A percentile compares a stretch with the other conserved stretches of the same genome.
phyloP scores from a whole-genome alignment of 2,329 filamentous ascomycete genomes.

The Scedosporium boydii region DNA sequence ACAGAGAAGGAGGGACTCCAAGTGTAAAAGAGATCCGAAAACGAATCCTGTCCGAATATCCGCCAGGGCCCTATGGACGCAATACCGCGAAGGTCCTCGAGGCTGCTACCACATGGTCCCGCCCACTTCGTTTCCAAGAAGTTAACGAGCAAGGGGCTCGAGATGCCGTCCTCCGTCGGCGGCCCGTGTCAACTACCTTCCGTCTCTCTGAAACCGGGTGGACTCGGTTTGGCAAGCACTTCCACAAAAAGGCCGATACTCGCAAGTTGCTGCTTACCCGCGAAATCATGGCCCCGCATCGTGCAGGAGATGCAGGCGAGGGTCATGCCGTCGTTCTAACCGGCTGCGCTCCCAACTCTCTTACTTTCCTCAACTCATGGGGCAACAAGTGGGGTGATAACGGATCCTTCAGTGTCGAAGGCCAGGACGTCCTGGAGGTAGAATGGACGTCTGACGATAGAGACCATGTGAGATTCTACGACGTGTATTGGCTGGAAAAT shows the following conservation, averaged over 20 bases:
- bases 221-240: neutral
- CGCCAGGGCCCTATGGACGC: neutral
- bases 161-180: neutral
- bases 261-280: neutral
- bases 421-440: no score
- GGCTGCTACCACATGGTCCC: neutral
- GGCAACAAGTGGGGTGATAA: constrained; percentile 2
- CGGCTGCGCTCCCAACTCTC: neutral
- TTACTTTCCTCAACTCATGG: neutral
- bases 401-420: neutral
- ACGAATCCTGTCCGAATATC: neutral
- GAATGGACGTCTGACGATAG: no score
- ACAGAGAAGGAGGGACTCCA: neutral
- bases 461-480: no score
- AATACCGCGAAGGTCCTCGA: neutral
- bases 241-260: neutral
- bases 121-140: neutral
- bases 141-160: neutral
- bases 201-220: neutral
- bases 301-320: neutral
- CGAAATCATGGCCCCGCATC: neutral
- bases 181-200: neutral
- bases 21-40: neutral
- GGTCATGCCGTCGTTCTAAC: neutral
- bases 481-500: no score